A percentile compares a stretch with the other conserved stretches of the same genome.
Conservation (phyloP, 139 green algal genomes). For the Chlamydomonas schloesseri region DNA sequence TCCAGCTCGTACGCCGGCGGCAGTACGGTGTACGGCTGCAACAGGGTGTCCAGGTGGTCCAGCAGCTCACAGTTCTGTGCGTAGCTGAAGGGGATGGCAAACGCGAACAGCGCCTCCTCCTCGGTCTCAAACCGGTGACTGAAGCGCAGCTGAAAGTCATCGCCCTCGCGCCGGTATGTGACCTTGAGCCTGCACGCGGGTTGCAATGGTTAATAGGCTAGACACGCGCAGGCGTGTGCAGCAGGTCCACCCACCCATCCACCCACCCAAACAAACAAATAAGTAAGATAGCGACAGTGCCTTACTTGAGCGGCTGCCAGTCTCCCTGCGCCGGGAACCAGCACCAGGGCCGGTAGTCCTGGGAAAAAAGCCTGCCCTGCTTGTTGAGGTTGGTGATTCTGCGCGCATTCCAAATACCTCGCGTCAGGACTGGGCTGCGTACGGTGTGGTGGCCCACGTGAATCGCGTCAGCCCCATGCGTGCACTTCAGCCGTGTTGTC, state of each 20-base stretch:
- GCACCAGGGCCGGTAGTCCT: slow-evolving; percentile 60
- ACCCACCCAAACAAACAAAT: not conserved
- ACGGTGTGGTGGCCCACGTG: too few species aligned
- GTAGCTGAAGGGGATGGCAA: slow-evolving; percentile 68
- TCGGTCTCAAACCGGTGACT: slow-evolving; percentile 59
- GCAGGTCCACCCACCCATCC: not conserved
- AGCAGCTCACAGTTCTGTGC: slow-evolving; percentile 45
- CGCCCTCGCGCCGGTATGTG: slow-evolving; percentile 54
- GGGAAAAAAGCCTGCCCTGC: slow-evolving; percentile 60
- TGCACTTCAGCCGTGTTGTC: too few species aligned
- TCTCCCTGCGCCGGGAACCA: slow-evolving; percentile 36
- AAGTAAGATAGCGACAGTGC: too few species aligned
- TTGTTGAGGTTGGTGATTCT: slow-evolving; percentile 70
- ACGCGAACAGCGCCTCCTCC: slow-evolving; percentile 69
- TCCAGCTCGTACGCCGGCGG: too few species aligned
- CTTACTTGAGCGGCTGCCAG: slow-evolving; percentile 53
- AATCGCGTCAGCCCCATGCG: too few species aligned
- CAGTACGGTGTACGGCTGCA: not conserved
- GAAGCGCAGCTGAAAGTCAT: slow-evolving; percentile 70
- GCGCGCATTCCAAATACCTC: too few species aligned
- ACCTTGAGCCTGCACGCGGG: slow-evolving; percentile 40
- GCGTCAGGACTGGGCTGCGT: too few species aligned
- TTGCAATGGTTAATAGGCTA: not conserved
- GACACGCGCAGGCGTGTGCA: not conserved
- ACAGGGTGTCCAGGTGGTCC: slow-evolving; percentile 28